phyloP scores from a whole-genome alignment of 768 basidiomycete species.

The Lactarius trivialis region DNA sequence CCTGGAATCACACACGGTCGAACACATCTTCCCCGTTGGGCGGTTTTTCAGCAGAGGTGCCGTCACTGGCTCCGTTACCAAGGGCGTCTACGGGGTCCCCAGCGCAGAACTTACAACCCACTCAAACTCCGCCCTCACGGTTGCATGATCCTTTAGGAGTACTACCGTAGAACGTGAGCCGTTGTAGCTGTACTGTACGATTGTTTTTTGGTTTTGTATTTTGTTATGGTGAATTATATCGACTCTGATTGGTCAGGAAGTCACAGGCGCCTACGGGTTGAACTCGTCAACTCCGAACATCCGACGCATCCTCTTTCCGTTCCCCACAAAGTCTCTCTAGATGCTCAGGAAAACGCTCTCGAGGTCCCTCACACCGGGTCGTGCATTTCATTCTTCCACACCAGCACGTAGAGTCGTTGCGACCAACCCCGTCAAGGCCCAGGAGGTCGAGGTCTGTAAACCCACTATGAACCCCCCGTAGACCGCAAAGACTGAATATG shows the following conservation, averaged over 20 bases:
- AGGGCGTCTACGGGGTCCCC: slow-evolving; percentile 33
- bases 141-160: slow-evolving; percentile 29
- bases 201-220: no score
- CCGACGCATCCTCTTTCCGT: not conserved
- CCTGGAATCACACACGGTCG: slow-evolving; percentile 55
- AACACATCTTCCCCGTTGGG: slow-evolving; percentile 33
- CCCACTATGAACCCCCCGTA: slow-evolving; percentile 18
- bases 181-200: slow-evolving; percentile 3
- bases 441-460: slow-evolving; percentile 65
- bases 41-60: slow-evolving; percentile 30
- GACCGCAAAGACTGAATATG: slow-evolving; percentile 11
- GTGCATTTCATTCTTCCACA: slow-evolving; percentile 63
- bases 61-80: slow-evolving; percentile 48
- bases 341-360: slow-evolving; percentile 67
- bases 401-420: slow-evolving; percentile 55
- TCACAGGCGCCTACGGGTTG: not conserved
- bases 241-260: slow-evolving; percentile 20
- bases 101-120: slow-evolving; percentile 17
- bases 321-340: slow-evolving; percentile 22
- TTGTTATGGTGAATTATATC: slow-evolving; percentile 4
- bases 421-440: slow-evolving; percentile 69
- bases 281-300: not conserved
- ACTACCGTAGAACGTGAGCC: slow-evolving; percentile 22
- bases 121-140: slow-evolving; percentile 23
- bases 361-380: slow-evolving; percentile 40